Evolutionary conservation across 805 yeast species (phyloP).

Genomic region (Saturnispora ahearnii): DNA sequence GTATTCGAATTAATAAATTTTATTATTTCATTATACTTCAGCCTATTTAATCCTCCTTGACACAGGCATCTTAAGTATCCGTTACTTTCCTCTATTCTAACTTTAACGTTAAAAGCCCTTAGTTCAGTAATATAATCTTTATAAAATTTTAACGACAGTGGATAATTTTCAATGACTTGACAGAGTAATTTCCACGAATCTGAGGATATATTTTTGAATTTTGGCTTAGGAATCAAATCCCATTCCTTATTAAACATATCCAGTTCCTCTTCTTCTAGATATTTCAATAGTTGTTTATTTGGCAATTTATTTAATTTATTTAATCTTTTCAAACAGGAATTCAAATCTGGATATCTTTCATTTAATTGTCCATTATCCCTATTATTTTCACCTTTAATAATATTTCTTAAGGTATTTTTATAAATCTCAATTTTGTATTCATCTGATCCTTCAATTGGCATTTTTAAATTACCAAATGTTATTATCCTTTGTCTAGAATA

Average conservation of each 20-base stretch:
- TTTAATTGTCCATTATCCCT: neutral
- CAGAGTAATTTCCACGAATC: neutral
- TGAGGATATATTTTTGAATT: conserved; percentile 4
- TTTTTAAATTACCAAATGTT: conserved; percentile 17
- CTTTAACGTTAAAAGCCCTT: neutral
- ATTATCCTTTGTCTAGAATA: conserved; percentile 10
- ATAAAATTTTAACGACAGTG: conserved; percentile 1
- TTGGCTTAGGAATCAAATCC: conserved; percentile 6
- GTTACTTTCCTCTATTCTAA: neutral
- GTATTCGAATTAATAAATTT: neutral
- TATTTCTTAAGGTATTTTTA: neutral
- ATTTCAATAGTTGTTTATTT: neutral
- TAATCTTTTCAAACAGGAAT: neutral
- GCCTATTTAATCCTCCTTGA: neutral
- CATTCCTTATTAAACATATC: conserved; percentile 5
- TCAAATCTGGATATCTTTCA: neutral
- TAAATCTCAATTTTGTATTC: conserved; percentile 2
- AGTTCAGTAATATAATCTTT: conserved; percentile 7
- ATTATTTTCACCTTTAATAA: neutral
- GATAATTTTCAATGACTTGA: neutral
- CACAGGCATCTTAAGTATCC: conserved; percentile 2
- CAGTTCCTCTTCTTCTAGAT: conserved; percentile 3
- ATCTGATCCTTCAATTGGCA: conserved; percentile 5
- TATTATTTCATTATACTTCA: neutral
- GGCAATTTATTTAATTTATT: neutral